phyloP scores from a whole-genome alignment of 2,329 filamentous ascomycete species.

The Dothistroma pini region DNA sequence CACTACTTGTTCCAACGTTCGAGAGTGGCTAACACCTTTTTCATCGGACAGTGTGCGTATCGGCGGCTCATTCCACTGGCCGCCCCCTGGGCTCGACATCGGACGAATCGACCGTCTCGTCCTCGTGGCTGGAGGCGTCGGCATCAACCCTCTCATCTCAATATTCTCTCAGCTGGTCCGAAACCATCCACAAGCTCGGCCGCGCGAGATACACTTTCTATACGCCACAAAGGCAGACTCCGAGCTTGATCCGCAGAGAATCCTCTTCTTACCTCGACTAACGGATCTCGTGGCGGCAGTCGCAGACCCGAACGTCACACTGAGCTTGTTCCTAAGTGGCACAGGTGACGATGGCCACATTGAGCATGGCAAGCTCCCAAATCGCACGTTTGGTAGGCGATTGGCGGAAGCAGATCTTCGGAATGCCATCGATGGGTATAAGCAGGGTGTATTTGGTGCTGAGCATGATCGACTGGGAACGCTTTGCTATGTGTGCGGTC shows the following conservation, averaged over 20 bases:
- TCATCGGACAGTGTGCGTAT: conserved; percentile 54
- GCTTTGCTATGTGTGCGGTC: conserved; percentile 49
- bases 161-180: conserved; percentile 60
- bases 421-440: conserved; percentile 36
- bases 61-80: conserved; percentile 78
- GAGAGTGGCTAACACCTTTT: too few species aligned
- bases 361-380: conserved; percentile 31
- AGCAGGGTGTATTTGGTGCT: conserved; percentile 24
- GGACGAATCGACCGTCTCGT: conserved; percentile 57
- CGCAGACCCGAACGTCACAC: conserved; percentile 24
- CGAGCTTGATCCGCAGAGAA: conserved; percentile 32
- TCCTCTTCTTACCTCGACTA: conserved; percentile 49
- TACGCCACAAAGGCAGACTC: conserved; percentile 55
- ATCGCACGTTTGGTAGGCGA: conserved; percentile 31
- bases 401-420: conserved; percentile 37
- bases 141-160: conserved; percentile 76
- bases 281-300: conserved; percentile 29
- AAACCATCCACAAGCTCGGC: conserved; percentile 19
- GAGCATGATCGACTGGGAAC: conserved; percentile 36
- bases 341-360: conserved; percentile 24
- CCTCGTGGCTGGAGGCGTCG: conserved; percentile 76
- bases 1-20: too few species aligned
- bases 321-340: conserved; percentile 33
- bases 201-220: conserved; percentile 54
- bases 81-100: conserved; percentile 51